Evolutionary conservation across 2,329 filamentous ascomycete species (phyloP), one percentile per base, ranked within the genome.

Genomic region (Fusarium sp.): DNA sequence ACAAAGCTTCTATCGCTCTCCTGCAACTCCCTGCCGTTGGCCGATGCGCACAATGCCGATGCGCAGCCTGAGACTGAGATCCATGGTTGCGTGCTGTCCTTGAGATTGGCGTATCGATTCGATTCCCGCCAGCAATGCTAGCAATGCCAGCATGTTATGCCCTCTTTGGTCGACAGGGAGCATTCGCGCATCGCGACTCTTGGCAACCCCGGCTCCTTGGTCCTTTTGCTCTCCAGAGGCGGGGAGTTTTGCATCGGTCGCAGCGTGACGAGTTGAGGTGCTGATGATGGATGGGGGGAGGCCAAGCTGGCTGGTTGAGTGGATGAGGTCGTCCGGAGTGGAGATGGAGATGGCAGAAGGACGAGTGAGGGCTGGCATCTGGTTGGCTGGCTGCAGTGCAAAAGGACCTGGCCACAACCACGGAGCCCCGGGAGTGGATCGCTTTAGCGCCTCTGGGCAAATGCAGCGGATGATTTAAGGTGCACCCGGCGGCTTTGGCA

Each of bases 401-500:
- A 78, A 78, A 78, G 76, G 70, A 73, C 76, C 76, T 72, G 72
- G 69, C 58, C 62, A 69, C 57, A 72, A 72, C 59, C 59, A 75
- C 50, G 70, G 67, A 70, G 70, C 73, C 71, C 73, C 71, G 74
- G 74, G 72, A 77, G 76, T 78, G 76, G 76, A 77, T 77, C 69
- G 70, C 74, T 75, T 76, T 78, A 78, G 76, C 76, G 76, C 66
- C 66, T 68, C n/a, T 70, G 64, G 66, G 27, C 63, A 71, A 72
- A 68, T 64, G 76, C 70, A 78, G 76, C 74, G 76, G 76, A 71
- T 78, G 76, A 78, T 78, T 78, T 78, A 78, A 78, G 70, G 76
- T 78, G 76, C 74, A 76, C 72, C 76, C 74, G 76, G 76, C 68
- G 74, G 74, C 76, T 77, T 75, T 74, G 62, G 33, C 25, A 70